Evolutionary conservation across 208 protist genomes (phyloP), one percentile per base, ranked within the genome.

Genomic region (Lotmaria passim): DNA sequence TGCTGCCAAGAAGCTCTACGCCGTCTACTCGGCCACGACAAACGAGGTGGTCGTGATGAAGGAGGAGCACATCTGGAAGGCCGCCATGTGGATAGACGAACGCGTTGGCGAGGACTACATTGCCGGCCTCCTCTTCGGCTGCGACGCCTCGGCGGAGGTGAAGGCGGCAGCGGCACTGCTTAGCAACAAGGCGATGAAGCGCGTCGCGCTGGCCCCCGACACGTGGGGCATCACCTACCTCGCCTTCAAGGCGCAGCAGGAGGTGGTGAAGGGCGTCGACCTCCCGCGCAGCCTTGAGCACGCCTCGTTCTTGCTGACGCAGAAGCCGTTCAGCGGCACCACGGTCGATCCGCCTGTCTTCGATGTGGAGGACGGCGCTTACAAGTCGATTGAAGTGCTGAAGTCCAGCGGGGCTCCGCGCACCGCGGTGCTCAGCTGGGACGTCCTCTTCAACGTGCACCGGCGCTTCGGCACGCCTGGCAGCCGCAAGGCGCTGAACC

Each of bases 391-490:
- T 33, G 75, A 78, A 6, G 52, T 68, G 21, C 38, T 79, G 4
- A 60, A 59, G 31, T 19, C 21, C 23, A 30, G 60, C 48, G 60
- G 83, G 17, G 78, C 86, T 1, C 73, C 80, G 17, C 87, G 87
- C 30, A 79, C 79, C 46, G 85, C 89, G 14, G 48, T 95, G 21
- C 70, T 96, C 8, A 73, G 52, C 34, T 96, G 92, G 89, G 78
- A 77, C 46, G 86, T 93, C 19, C 81, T 96, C 33, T 85, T 94
- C 66, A 82, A 85, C 46, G 82, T 96, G 17, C 92, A 96, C 78
- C 84, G 84, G 24, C 87, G 89, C 34, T 95, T 96, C 67, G 92
- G 92, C 48, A 95, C 89, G 34, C 84, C 81, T 23, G 92, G 92
- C 39, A 96, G 84, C 58, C 75, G 86, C 41, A 95, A 93, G 69